Evolutionary conservation across 2,329 filamentous ascomycete genomes (phyloP), one percentile per base, ranked within the genome.

Genomic region (Hypoxylon sp.): DNA sequence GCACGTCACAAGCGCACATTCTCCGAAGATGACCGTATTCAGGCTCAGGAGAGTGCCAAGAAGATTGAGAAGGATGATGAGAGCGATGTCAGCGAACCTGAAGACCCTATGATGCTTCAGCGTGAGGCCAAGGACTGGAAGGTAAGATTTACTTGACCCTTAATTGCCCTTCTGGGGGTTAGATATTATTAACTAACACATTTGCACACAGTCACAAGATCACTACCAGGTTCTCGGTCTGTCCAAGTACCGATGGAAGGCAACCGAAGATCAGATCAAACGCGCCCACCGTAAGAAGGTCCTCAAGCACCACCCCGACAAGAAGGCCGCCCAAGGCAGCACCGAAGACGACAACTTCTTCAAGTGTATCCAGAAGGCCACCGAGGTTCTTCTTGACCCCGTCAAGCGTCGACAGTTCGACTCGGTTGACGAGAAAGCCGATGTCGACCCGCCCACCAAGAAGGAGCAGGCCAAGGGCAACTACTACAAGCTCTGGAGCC

Each of bases 321-420:
- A 99, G 87, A 96, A 95, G 79, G 94, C 95, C 11, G 94, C 94
- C 19, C 83, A 87, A 36, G 94, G 94, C 56, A 83, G 84, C 66
- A 83, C 84, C 63, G 92, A 97, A 67, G 93, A 97, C 75, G 94
- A 99, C 74, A 90, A 89, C 73, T 99, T 99, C 82, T 99, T 99
- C 88, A 99, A 99, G 83, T 99, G 95, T 76, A 99, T 99, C 73
- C 95, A 99, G 73, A 97, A 97, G 76, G 94, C 94, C 50, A 93
- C 89, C 66, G 94, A 99, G 68, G 83, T 97, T 42, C 88, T 99
- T 12, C 83, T 91, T 46, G 94, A 99, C 78, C 94, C 94, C 41
- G 81, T 87, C 72, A 95, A 91, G 78, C 90, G 94, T 57, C 87
- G 92, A 51, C 94, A 99, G 76, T 99, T 89, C 76, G 94, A 99